Evolutionary conservation across 2,329 filamentous ascomycete species (phyloP), one percentile per base, ranked within the genome.

Genomic region (Drechslerella coelobrocha): DNA sequence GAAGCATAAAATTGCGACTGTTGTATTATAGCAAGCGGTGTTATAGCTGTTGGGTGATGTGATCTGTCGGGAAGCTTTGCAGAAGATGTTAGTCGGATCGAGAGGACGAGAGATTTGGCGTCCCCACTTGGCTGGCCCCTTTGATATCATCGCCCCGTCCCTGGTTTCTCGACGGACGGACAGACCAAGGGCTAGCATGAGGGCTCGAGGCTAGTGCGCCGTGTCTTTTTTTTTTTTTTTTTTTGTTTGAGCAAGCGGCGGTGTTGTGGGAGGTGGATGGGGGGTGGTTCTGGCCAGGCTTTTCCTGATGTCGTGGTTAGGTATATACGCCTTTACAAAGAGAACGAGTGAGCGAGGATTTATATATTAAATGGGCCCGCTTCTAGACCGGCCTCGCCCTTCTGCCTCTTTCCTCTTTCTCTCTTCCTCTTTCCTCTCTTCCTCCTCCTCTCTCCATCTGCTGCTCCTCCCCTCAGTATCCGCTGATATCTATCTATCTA

Each of bases 331-430:
- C n/a, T n/a, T n/a, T n/a, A n/a, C n/a, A n/a, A n/a, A n/a, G n/a
- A n/a, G n/a, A n/a, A n/a, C n/a, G n/a, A n/a, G n/a, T n/a, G n/a
- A n/a, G n/a, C n/a, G n/a, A n/a, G n/a, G n/a, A n/a, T 6, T 21
- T 45, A 45, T 45, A 45, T 45, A 66, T 72, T 66, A 72, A 72
- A 66, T 57, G 61, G 61, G 57, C 54, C 66, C 66, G 57, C 61
- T 61, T 72, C 68, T 72, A 72, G 61, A 72, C 61, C 68, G 68
- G 68, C 61, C 61, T 72, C 68, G 61, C 68, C 68, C 31, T 19
- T 31, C 50, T 31, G 27, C 12, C 14, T 5, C 6, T 12, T 52
- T 24, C 21, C 31, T 39, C 26, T 23, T 14, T 34, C 23, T 61
- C 61, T 61, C 9, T 31, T 56, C 55, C 45, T 55, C 59, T 59